phyloP scores from a whole-genome alignment of 208 protist genomes.

The Acanthamoeba quina region DNA sequence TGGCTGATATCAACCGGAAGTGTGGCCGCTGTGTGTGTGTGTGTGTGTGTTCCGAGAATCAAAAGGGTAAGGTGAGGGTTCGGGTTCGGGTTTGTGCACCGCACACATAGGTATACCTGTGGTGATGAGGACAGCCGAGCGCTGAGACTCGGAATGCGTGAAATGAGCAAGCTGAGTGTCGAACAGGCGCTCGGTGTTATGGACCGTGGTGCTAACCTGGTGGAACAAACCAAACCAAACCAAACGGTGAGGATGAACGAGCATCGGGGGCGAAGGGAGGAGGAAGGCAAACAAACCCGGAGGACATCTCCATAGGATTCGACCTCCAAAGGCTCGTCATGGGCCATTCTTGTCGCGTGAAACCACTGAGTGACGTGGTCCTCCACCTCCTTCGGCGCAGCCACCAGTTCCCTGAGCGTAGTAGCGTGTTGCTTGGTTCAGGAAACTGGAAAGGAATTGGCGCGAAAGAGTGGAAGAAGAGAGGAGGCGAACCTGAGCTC shows the following conservation, averaged over 20 bases:
- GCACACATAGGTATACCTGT: neutral
- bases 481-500: too few relatives aligned
- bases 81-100: too few relatives aligned
- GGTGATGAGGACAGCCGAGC: too few relatives aligned
- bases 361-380: neutral
- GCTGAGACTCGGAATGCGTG: neutral
- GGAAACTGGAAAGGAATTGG: too few relatives aligned
- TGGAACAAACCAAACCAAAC: neutral
- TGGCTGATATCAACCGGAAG: too few relatives aligned
- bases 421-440: too few relatives aligned
- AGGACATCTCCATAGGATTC: neutral
- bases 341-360: neutral
- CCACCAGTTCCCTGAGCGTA: neutral
- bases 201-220: neutral
- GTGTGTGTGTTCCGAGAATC: too few relatives aligned
- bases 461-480: too few relatives aligned
- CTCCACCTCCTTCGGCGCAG: neutral
- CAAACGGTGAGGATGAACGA: too few relatives aligned
- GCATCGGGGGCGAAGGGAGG: too few relatives aligned
- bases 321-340: neutral
- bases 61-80: too few relatives aligned
- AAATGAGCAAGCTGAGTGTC: neutral
- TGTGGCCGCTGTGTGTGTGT: too few relatives aligned
- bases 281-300: neutral
- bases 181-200: neutral